Evolutionary conservation across 163 green algal genomes (phyloP).

Genomic region (Scenedesmus sp.): DNA sequence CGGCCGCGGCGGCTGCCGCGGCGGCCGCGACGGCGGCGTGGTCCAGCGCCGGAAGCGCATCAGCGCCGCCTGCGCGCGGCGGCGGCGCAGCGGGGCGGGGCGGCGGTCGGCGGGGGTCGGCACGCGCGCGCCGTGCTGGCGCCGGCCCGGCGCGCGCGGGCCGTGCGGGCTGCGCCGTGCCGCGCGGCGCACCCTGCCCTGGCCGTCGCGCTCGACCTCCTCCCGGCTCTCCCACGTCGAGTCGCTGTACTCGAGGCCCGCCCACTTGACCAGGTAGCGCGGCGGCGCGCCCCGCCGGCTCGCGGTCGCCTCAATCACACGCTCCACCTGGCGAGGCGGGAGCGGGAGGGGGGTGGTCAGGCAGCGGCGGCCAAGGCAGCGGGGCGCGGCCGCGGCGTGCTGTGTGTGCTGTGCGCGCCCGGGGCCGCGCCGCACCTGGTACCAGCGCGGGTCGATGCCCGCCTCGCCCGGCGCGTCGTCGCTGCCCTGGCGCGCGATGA

Average conservation of each 20-base stretch:
- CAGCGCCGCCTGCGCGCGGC: constrained; percentile 26
- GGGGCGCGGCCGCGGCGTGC: background rate
- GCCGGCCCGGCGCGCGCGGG: too few species aligned
- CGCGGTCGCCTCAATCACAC: constrained; percentile 7
- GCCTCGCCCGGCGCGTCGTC: background rate
- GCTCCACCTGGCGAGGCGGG: constrained; percentile 13
- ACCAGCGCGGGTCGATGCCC: constrained; percentile 17
- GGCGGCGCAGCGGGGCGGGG: too few species aligned
- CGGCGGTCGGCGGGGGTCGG: too few species aligned
- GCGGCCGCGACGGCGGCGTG: constrained; percentile 56
- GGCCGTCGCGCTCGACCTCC: constrained; percentile 21
- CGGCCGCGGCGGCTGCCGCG: constrained; percentile 49
- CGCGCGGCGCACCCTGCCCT: constrained; percentile 23
- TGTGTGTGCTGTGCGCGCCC: background rate
- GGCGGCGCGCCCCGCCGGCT: background rate
- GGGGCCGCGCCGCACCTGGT: background rate
- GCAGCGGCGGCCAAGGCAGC: background rate
- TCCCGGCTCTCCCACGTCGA: constrained; percentile 78
- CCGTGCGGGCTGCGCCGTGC: too few species aligned
- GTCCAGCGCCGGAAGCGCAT: constrained; percentile 53
- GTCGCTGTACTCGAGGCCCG: constrained; percentile 82
- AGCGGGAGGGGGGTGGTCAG: background rate
- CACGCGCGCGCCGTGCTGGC: too few species aligned
- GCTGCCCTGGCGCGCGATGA: constrained; percentile 10
- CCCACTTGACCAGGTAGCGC: constrained; percentile 78